Evolutionary conservation across 1,284 basidiomycete species (phyloP).

Genomic region (Irpex lacteus): DNA sequence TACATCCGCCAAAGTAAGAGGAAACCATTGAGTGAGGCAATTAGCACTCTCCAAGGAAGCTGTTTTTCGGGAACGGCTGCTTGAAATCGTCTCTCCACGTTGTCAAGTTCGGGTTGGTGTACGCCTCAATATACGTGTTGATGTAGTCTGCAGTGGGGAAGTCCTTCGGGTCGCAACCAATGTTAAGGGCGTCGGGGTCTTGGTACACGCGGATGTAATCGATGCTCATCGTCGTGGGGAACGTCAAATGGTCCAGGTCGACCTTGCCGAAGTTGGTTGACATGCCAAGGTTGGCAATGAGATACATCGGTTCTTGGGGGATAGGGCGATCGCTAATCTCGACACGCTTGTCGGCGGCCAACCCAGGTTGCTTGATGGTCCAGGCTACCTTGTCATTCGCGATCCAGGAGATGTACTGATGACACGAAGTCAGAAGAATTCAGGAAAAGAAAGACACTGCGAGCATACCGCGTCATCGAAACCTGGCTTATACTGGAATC

Average conservation of each 20-base stretch:
- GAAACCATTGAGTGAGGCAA: neutral
- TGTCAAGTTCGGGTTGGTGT: constrained; percentile 40
- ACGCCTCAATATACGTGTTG: constrained; percentile 49
- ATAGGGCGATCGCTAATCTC: constrained; percentile 75
- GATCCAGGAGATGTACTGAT: constrained; percentile 81
- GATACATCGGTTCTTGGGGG: constrained; percentile 85
- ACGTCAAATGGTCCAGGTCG: constrained; percentile 62
- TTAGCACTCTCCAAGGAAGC: constrained; percentile 51
- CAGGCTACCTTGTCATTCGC: constrained; percentile 64
- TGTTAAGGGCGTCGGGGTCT: constrained; percentile 59
- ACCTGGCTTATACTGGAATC: constrained; percentile 57
- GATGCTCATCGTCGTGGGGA: constrained; percentile 71
- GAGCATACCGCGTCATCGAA: constrained; percentile 34
- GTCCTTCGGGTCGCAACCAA: constrained; percentile 80
- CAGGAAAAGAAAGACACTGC: neutral
- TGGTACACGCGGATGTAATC: constrained; percentile 89
- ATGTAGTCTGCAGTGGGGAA: constrained; percentile 81
- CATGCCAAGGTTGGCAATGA: constrained; percentile 82
- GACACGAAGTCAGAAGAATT: neutral
- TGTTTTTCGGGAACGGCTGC: constrained; percentile 64
- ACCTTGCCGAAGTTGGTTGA: constrained; percentile 75
- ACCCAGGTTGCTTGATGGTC: constrained; percentile 72
- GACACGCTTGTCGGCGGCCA: constrained; percentile 62
- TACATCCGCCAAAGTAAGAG: neutral
- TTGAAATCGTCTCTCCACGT: constrained; percentile 48